Percentiles rank a stretch among this genome's conserved stretches.
Evolutionary conservation across 352 stramenopile species (phyloP).

Genomic region (Elongisporangium senticosum): DNA sequence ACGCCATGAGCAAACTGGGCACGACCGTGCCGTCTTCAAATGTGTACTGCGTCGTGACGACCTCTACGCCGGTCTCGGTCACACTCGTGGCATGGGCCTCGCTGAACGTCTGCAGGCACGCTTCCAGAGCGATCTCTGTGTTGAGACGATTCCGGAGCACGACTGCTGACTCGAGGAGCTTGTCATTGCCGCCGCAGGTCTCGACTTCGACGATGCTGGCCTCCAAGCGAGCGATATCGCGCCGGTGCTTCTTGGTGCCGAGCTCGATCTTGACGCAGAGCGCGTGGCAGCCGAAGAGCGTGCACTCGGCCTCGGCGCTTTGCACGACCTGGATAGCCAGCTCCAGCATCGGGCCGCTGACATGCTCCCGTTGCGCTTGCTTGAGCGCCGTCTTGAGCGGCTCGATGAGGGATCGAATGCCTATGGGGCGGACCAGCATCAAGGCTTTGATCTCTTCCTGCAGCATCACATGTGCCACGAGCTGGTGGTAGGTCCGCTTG

Average conservation of each 20-base stretch:
- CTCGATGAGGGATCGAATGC: conserved; percentile 60
- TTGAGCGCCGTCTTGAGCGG: conserved; percentile 52
- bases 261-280: conserved; percentile 58
- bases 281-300: conserved; percentile 68
- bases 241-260: conserved; percentile 40
- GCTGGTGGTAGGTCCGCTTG: conserved; percentile 58
- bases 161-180: conserved; percentile 38
- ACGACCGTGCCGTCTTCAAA: conserved; percentile 47
- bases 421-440: conserved; percentile 59
- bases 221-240: conserved; percentile 59
- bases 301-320: conserved; percentile 72
- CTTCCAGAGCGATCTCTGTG: conserved; percentile 63
- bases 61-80: conserved; percentile 18
- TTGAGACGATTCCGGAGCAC: conserved; percentile 51
- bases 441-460: conserved; percentile 79
- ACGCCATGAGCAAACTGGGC: conserved; percentile 55
- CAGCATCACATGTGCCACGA: conserved; percentile 60
- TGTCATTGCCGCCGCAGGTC: conserved; percentile 41
- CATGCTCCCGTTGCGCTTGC: conserved; percentile 38
- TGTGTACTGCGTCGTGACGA: conserved; percentile 20
- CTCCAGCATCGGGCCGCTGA: conserved; percentile 47
- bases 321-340: conserved; percentile 60
- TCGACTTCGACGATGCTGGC: conserved; percentile 55
- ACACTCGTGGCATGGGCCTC: conserved; percentile 11
- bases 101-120: conserved; percentile 44